phyloP scores from a whole-genome alignment of 1,284 basidiomycete genomes.

The Polyporus tsugae region DNA sequence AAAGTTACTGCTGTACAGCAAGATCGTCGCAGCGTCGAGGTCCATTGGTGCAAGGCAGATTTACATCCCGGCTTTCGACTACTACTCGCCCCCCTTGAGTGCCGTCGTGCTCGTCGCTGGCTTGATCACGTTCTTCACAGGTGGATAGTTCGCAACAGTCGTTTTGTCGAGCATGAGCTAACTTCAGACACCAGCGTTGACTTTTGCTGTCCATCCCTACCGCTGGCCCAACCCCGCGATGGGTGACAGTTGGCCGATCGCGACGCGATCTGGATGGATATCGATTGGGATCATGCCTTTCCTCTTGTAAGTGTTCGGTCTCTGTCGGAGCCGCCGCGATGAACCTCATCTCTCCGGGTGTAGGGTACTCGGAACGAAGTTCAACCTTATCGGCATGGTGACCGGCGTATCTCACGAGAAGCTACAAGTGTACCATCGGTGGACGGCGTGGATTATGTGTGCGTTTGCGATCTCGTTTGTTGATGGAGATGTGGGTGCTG shows the following conservation, averaged over 20 bases:
- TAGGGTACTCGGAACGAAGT: slow-evolving; percentile 50
- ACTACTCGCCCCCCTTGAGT: slow-evolving; percentile 46
- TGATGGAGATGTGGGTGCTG: neutral
- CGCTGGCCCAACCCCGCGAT: slow-evolving; percentile 45
- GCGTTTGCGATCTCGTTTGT: slow-evolving; percentile 27
- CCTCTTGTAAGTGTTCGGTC: slow-evolving; percentile 40
- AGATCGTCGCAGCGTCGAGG: slow-evolving; percentile 36
- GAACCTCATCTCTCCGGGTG: neutral
- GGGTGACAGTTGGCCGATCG: slow-evolving; percentile 49
- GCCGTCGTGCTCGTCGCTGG: slow-evolving; percentile 40
- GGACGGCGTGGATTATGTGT: slow-evolving; percentile 49
- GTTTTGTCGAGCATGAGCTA: neutral
- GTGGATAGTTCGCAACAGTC: slow-evolving; percentile 24
- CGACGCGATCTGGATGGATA: slow-evolving; percentile 47
- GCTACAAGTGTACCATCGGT: slow-evolving; percentile 54
- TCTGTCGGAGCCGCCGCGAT: neutral
- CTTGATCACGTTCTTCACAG: slow-evolving; percentile 43
- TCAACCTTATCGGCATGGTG: slow-evolving; percentile 48
- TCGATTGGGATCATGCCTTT: slow-evolving; percentile 47
- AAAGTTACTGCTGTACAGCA: slow-evolving; percentile 26
- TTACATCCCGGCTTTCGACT: slow-evolving; percentile 34
- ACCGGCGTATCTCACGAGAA: slow-evolving; percentile 54
- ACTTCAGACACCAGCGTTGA: slow-evolving; percentile 36
- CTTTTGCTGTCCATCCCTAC: slow-evolving; percentile 45
- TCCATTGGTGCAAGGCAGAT: slow-evolving; percentile 40